phyloP scores from a whole-genome alignment of 2,329 filamentous ascomycete species.

The Ophiostoma himal-ulmi region DNA sequence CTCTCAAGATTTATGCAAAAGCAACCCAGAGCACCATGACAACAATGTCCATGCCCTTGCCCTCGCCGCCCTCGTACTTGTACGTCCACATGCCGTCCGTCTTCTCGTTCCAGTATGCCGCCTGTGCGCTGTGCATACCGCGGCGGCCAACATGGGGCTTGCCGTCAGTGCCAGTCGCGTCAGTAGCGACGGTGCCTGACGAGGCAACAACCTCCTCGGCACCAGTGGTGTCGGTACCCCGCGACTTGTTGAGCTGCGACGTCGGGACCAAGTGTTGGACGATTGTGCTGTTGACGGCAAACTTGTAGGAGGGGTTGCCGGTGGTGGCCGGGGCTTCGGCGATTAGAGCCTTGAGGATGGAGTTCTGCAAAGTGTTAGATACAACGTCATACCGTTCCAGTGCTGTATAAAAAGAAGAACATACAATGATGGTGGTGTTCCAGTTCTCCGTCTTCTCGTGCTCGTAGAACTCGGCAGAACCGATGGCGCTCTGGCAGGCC shows the following conservation, averaged over 20 bases:
- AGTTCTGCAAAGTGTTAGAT: slow-evolving; percentile 49
- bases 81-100: slow-evolving; percentile 86
- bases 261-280: slow-evolving; percentile 83
- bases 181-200: slow-evolving; percentile 43
- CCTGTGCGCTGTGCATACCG: slow-evolving; percentile 83
- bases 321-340: slow-evolving; percentile 59
- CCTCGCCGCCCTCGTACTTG: slow-evolving; percentile 69
- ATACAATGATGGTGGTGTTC: slow-evolving; percentile 90
- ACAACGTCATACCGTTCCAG: no score
- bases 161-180: slow-evolving; percentile 52
- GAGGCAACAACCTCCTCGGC: slow-evolving; percentile 47
- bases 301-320: slow-evolving; percentile 67
- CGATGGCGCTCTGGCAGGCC: slow-evolving; percentile 78
- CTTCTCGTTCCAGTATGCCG: slow-evolving; percentile 86
- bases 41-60: slow-evolving; percentile 63
- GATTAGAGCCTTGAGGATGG: slow-evolving; percentile 70
- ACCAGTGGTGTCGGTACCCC: slow-evolving; percentile 43
- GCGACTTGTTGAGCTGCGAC: slow-evolving; percentile 56
- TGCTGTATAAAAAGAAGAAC: slow-evolving; percentile 31
- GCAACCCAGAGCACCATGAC: slow-evolving; percentile 75
- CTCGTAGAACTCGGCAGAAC: slow-evolving; percentile 72
- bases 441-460: slow-evolving; percentile 78
- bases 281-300: slow-evolving; percentile 95
- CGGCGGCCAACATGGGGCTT: slow-evolving; percentile 73
- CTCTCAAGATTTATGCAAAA: slow-evolving; percentile 26